A percentile compares a stretch with the other conserved stretches of the same genome.
Evolutionary conservation across 257 asterid species (phyloP).

Genomic region (Solanum sejunctum): DNA sequence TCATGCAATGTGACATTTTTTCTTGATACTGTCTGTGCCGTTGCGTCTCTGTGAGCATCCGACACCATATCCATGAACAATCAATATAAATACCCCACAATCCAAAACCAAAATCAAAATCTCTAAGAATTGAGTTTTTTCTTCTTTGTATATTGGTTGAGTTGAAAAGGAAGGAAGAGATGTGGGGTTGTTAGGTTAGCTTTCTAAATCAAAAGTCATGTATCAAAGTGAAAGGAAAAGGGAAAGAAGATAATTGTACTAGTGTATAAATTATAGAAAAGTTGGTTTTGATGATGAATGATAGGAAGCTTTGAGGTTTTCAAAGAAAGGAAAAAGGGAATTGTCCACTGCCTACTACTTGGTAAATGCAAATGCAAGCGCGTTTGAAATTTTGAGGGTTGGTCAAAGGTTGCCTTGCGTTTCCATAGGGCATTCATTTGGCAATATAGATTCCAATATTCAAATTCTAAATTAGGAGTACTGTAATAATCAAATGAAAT

Average conservation of each 20-base stretch:
- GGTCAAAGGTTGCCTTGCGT: neutral
- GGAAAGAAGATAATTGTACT: too few species aligned
- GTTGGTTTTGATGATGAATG: neutral
- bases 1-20: neutral
- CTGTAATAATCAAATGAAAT: neutral
- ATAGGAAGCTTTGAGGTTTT: neutral
- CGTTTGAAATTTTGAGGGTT: neutral
- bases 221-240: neutral
- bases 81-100: neutral
- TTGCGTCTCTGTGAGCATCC: conserved; percentile 4
- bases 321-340: neutral
- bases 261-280: neutral
- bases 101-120: too few species aligned
- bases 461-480: neutral
- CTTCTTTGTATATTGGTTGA: neutral
- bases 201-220: neutral
- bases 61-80: conserved; percentile 8
- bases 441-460: neutral
- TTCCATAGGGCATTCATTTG: neutral
- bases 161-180: neutral
- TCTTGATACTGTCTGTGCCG: neutral
- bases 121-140: too few species aligned
- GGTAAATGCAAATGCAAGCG: neutral
- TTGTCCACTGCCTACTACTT: neutral
- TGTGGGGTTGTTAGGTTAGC: neutral